Evolutionary conservation across 495 filamentous ascomycete species (phyloP).

Genomic region (Hypoxylon crocopeplum): DNA sequence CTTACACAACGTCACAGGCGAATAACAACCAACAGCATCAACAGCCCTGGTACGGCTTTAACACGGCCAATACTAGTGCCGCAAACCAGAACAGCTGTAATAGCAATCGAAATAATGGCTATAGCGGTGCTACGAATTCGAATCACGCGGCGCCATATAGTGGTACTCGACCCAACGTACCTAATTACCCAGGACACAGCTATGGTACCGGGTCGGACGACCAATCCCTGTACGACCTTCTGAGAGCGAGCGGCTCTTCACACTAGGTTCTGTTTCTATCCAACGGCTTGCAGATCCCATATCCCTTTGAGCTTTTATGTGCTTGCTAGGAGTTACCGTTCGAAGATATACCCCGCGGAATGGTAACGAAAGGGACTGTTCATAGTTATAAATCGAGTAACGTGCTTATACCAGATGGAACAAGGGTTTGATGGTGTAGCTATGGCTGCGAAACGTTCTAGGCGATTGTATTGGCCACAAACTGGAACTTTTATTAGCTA

Average conservation of each 20-base stretch:
- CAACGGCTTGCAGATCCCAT: not conserved
- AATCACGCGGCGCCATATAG: conserved; percentile 21
- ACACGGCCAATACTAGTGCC: conserved; percentile 17
- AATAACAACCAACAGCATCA: conserved; percentile 31
- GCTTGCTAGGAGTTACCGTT: not conserved
- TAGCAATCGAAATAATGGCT: conserved; percentile 26
- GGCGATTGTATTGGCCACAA: too few relatives aligned
- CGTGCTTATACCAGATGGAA: too few relatives aligned
- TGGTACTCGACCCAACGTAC: conserved; percentile 26
- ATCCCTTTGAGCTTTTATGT: not conserved
- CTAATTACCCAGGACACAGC: conserved; percentile 26
- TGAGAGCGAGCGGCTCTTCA: conserved; percentile 27
- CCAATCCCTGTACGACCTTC: conserved; percentile 37
- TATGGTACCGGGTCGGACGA: conserved; percentile 31
- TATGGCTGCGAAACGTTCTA: too few relatives aligned
- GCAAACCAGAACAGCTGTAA: conserved; percentile 25
- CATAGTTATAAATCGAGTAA: too few relatives aligned
- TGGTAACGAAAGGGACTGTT: too few relatives aligned
- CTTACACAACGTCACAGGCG: conserved; percentile 32
- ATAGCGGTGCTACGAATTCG: conserved; percentile 11
- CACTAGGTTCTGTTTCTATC: conserved; percentile 19
- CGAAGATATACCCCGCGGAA: too few relatives aligned
- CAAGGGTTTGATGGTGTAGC: too few relatives aligned
- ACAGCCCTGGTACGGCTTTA: conserved; percentile 39
- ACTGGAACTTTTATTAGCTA: too few relatives aligned